phyloP scores from a whole-genome alignment of 192 early-diverging fungal species.

The Coemansia sp. region DNA sequence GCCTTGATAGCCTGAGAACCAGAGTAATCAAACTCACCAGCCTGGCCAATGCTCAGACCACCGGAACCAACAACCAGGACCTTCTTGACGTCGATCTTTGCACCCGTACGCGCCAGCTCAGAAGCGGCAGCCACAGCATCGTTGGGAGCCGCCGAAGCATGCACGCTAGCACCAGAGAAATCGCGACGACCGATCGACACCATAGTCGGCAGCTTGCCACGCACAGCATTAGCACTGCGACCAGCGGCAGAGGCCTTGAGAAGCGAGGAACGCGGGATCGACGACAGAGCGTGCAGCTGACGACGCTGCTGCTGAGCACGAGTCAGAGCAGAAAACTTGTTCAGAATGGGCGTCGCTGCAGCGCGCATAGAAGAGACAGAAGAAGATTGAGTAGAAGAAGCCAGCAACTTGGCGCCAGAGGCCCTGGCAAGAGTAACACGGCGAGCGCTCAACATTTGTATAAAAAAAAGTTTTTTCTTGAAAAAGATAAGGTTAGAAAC shows the following conservation, averaged over 20 bases:
- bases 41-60: constrained; percentile 94
- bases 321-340: no score
- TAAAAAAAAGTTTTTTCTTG: not conserved
- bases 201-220: not conserved
- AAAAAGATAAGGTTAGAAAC: not conserved
- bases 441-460: constrained; percentile 35
- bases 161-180: constrained; percentile 32
- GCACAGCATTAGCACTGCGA: not conserved
- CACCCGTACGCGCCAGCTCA: constrained; percentile 37
- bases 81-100: constrained; percentile 68
- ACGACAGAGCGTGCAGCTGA: not conserved
- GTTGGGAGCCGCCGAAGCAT: constrained; percentile 10
- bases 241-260: not conserved
- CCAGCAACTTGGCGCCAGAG: not conserved
- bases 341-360: no score
- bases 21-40: constrained; percentile 99
- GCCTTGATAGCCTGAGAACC: constrained; percentile 98
- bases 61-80: constrained; percentile 95
- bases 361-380: not conserved
- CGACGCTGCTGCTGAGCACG: not conserved
- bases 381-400: not conserved
- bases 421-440: constrained; percentile 4
- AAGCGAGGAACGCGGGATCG: not conserved
- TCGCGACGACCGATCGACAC: constrained; percentile 27
- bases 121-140: constrained; percentile 35